phyloP scores from a whole-genome alignment of 2,329 filamentous ascomycete genomes.

The Sarocladium strictum region DNA sequence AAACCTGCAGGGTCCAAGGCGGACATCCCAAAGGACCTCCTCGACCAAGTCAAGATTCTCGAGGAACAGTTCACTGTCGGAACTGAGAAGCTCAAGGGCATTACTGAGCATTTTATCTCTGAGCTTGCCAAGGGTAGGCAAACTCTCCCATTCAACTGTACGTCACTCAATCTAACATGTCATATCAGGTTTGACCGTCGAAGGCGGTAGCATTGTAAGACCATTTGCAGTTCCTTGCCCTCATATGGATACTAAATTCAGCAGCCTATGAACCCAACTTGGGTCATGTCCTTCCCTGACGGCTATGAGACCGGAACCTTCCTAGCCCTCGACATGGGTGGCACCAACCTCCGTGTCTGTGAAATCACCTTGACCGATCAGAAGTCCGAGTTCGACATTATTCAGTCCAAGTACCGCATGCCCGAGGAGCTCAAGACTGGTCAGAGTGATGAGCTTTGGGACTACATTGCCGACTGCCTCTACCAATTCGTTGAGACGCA shows the following conservation, averaged over 20 bases:
- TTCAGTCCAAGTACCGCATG: slow-evolving; percentile 94
- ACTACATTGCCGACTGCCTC: slow-evolving; percentile 89
- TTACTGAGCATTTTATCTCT: slow-evolving; percentile 81
- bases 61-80: slow-evolving; percentile 81
- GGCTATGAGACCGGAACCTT: slow-evolving; percentile 84
- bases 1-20: slow-evolving; percentile 70
- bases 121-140: slow-evolving; percentile 77
- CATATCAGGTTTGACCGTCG: slow-evolving; percentile 64
- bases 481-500: slow-evolving; percentile 86
- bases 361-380: slow-evolving; percentile 84
- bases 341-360: slow-evolving; percentile 92
- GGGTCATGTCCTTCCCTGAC: slow-evolving; percentile 86
- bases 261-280: slow-evolving; percentile 95
- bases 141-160: background rate
- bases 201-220: slow-evolving; percentile 88
- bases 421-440: slow-evolving; percentile 88
- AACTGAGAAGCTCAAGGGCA: slow-evolving; percentile 74
- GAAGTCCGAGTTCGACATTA: slow-evolving; percentile 88
- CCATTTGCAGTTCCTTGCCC: background rate
- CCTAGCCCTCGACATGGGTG: slow-evolving; percentile 90
- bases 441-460: slow-evolving; percentile 80
- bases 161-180: background rate
- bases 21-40: slow-evolving; percentile 81
- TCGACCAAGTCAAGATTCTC: slow-evolving; percentile 72
- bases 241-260: slow-evolving; percentile 16